phyloP scores from a whole-genome alignment of 345 rosid genomes.

The Psidium guajava region DNA sequence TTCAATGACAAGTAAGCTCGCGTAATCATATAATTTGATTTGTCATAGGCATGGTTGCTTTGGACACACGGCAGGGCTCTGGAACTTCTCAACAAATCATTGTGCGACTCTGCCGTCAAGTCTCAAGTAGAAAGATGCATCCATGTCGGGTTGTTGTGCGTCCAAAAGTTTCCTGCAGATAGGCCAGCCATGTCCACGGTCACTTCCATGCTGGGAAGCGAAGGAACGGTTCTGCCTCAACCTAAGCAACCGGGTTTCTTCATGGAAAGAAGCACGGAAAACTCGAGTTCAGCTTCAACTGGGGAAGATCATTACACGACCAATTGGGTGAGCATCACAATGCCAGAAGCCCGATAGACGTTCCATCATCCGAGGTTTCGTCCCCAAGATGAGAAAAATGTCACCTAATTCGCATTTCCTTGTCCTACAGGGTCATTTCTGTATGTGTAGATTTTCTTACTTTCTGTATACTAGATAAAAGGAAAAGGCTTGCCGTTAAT shows the following conservation, averaged over 20 bases:
- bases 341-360: neutral
- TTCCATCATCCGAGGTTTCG: neutral
- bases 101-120: neutral
- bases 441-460: neutral
- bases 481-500: neutral
- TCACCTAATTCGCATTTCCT: neutral
- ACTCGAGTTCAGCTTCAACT: neutral
- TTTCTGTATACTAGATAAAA: neutral
- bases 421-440: neutral
- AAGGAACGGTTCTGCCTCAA: conserved; percentile 3
- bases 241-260: conserved; percentile 19
- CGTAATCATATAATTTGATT: neutral
- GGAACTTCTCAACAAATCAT: conserved; percentile 1
- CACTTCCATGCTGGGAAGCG: conserved; percentile 11
- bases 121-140: neutral
- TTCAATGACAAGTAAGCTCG: neutral
- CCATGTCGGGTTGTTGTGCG: conserved; percentile 11
- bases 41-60: conserved; percentile 15
- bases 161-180: conserved; percentile 13
- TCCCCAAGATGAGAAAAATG: neutral
- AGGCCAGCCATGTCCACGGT: conserved; percentile 14
- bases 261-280: neutral
- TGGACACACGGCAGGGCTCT: conserved; percentile 6
- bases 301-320: neutral
- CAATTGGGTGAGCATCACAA: conserved; percentile 1